phyloP scores from a whole-genome alignment of 306 rosid species.

The Cicer bijugum region DNA sequence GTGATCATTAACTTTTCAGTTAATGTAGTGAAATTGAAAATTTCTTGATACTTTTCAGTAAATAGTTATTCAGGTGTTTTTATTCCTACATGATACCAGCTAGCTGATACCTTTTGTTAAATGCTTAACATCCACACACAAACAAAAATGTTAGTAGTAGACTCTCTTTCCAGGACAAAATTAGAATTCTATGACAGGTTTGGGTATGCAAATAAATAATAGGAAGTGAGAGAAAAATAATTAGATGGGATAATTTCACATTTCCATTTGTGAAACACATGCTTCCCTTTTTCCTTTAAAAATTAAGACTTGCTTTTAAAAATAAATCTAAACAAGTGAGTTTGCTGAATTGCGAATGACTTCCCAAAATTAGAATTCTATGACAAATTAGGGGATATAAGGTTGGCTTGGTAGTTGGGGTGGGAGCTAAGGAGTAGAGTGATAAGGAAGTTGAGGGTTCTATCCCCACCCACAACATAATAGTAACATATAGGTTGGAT shows the following conservation, averaged over 20 bases:
- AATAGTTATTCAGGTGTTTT: slow-evolving; percentile 25
- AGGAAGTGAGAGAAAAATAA: slow-evolving; percentile 27
- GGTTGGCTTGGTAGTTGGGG: no score
- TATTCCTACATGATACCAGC: background rate
- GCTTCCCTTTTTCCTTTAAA: slow-evolving; percentile 29
- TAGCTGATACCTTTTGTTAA: slow-evolving; percentile 19
- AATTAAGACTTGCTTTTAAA: background rate
- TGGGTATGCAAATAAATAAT: slow-evolving; percentile 12
- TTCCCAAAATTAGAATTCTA: slow-evolving; percentile 32
- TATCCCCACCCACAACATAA: no score
- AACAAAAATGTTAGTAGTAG: background rate
- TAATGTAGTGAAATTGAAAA: slow-evolving; percentile 28
- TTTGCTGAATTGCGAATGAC: slow-evolving; percentile 16
- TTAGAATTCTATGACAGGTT: no score
- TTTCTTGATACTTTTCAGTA: slow-evolving; percentile 21
- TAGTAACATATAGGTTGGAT: no score
- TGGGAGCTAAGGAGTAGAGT: no score
- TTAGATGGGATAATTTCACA: background rate
- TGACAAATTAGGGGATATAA: slow-evolving; percentile 2
- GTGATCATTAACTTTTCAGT: slow-evolving; percentile 38
- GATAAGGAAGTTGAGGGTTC: no score
- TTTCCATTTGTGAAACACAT: slow-evolving; percentile 15
- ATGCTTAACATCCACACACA: background rate
- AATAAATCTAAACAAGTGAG: slow-evolving; percentile 5
- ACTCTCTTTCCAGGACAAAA: background rate